These are phyloP conservation scores for Gyrodon lividus DNA, from an alignment of 768 basidiomycete species.

Conservation along the genomic window DNA sequence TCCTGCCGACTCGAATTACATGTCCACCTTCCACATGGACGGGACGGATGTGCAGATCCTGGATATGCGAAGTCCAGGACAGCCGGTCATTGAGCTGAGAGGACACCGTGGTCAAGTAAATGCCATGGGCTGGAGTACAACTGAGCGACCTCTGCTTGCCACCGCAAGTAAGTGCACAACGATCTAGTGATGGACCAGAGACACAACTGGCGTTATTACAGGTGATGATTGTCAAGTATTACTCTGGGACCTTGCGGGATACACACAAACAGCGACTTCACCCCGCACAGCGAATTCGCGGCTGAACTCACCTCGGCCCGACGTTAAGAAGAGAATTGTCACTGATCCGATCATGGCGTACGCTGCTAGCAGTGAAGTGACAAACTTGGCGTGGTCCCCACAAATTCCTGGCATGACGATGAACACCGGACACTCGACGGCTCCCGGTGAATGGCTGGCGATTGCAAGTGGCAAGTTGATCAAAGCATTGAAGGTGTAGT, in stretches of 20 bases:
- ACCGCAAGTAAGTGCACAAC: conserved; percentile 67
- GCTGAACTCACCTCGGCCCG: conserved; percentile 77
- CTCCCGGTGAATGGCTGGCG: conserved; percentile 84
- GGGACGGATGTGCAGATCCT: conserved; percentile 86
- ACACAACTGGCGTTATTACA: conserved; percentile 30
- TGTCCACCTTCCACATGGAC: conserved; percentile 97
- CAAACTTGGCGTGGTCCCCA: conserved; percentile 88
- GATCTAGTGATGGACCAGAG: not conserved
- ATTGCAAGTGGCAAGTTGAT: conserved; percentile 80
- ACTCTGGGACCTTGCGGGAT: conserved; percentile 81
- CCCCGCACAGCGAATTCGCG: conserved; percentile 70
- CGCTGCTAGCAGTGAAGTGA: conserved; percentile 73
- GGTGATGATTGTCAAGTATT: conserved; percentile 95
- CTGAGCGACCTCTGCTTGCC: conserved; percentile 79
- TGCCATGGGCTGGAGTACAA: conserved; percentile 87
- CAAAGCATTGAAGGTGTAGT: conserved; percentile 77
- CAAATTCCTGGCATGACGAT: conserved; percentile 74
- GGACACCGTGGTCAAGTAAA: conserved; percentile 83
- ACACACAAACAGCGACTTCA: conserved; percentile 61
- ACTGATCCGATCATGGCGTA: conserved; percentile 85
- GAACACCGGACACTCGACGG: conserved; percentile 70
- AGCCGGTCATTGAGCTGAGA: conserved; percentile 88
- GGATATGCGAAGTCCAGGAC: conserved; percentile 96
- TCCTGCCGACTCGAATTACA: conserved; percentile 88
- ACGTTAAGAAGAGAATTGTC: conserved; percentile 71